A percentile compares a stretch with the other conserved stretches of the same genome.
phyloP scores from a whole-genome alignment of 2,329 filamentous ascomycete genomes.

The Orbilia javanica region DNA sequence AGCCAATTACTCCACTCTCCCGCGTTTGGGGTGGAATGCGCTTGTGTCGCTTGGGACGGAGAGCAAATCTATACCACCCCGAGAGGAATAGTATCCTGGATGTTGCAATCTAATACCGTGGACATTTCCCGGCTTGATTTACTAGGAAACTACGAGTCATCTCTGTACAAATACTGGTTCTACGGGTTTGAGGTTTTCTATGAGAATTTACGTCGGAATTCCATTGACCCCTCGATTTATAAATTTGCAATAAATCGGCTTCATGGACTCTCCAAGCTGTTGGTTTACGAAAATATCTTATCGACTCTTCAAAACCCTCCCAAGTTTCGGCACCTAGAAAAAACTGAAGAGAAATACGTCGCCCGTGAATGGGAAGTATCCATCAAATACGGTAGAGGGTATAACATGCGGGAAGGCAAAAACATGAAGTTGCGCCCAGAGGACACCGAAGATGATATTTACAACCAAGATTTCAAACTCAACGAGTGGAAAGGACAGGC shows the following conservation, averaged over 20 bases:
- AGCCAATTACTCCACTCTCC: constrained; percentile 81
- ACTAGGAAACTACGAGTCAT: constrained; percentile 79
- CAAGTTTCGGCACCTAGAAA: not conserved
- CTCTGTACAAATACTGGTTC: constrained; percentile 85
- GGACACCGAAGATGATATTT: constrained; percentile 64
- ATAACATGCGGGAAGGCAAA: not conserved
- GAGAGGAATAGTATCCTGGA: constrained; percentile 79
- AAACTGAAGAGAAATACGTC: constrained; percentile 69
- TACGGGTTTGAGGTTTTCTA: constrained; percentile 87
- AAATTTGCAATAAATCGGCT: constrained; percentile 82
- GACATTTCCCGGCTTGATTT: constrained; percentile 84
- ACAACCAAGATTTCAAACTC: constrained; percentile 69
- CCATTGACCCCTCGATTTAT: constrained; percentile 85
- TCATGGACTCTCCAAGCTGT: constrained; percentile 79
- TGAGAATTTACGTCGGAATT: constrained; percentile 77
- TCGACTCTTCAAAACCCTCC: constrained; percentile 74
- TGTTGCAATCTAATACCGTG: constrained; percentile 83
- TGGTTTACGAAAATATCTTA: constrained; percentile 83
- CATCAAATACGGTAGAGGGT: constrained; percentile 77
- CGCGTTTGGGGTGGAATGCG: constrained; percentile 86
- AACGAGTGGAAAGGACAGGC: constrained; percentile 78
- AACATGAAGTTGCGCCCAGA: constrained; percentile 73
- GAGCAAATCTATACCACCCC: constrained; percentile 82
- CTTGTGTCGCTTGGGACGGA: constrained; percentile 83
- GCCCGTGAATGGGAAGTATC: constrained; percentile 77